Evolutionary conservation across 345 rosid species (phyloP).

Genomic region (Murraya koenigii): DNA sequence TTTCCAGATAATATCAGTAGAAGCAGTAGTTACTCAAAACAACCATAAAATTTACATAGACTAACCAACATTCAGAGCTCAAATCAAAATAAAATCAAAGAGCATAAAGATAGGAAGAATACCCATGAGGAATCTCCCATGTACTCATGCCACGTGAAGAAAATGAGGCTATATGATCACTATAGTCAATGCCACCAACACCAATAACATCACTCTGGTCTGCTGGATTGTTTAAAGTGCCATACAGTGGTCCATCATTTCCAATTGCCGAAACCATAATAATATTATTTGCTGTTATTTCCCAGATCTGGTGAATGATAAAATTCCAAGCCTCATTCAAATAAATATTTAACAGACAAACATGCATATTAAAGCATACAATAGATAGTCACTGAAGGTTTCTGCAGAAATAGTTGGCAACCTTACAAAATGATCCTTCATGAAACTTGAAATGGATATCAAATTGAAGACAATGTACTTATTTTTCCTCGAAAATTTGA

Average conservation of each 20-base stretch:
- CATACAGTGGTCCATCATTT: constrained; percentile 98
- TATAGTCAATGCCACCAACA: constrained; percentile 98
- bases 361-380: neutral
- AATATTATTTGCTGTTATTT: constrained; percentile 94
- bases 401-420: neutral
- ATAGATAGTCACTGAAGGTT: neutral
- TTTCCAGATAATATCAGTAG: neutral
- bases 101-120: constrained; percentile 20
- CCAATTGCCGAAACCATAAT: constrained; percentile 99
- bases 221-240: constrained; percentile 97
- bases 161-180: constrained; percentile 94
- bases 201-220: constrained; percentile 99
- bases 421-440: neutral
- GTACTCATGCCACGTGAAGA: constrained; percentile 99
- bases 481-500: constrained; percentile 5
- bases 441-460: neutral
- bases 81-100: constrained; percentile 9
- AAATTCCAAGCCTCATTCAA: neutral
- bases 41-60: neutral
- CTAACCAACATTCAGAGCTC: neutral
- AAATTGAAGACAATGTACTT: neutral
- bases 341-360: neutral
- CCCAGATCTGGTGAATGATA: constrained; percentile 78
- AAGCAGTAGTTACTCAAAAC: neutral
- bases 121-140: constrained; percentile 99